Percentiles rank a stretch among this genome's conserved stretches.
phyloP scores from a whole-genome alignment of 768 basidiomycete species.

The Lactarius tabidus region DNA sequence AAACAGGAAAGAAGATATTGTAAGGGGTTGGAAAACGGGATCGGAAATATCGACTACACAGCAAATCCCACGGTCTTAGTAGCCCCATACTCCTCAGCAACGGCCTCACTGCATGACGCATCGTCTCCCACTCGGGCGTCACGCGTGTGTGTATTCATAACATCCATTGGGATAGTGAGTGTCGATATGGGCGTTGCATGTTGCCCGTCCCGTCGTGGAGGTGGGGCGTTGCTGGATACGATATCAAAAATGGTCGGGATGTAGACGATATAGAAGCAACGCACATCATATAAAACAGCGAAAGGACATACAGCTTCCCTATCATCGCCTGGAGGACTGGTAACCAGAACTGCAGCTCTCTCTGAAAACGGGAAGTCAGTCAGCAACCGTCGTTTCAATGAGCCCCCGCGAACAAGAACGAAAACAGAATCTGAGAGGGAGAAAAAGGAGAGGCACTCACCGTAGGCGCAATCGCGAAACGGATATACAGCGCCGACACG shows the following conservation, averaged over 20 bases:
- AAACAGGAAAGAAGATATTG: background rate
- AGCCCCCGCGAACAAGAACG: background rate
- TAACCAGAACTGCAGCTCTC: background rate
- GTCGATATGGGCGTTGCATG: background rate
- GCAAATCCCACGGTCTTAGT: background rate
- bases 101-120: background rate
- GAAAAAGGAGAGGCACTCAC: background rate
- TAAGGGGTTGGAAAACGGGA: background rate
- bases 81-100: too few species aligned
- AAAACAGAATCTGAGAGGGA: background rate
- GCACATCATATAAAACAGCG: slow-evolving; percentile 14
- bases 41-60: background rate
- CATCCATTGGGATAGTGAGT: slow-evolving; percentile 7
- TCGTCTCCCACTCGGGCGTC: background rate
- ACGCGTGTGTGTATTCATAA: background rate
- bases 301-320: slow-evolving; percentile 21
- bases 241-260: background rate
- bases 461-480: background rate
- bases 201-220: background rate
- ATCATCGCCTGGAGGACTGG: background rate
- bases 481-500: background rate
- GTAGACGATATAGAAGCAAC: background rate
- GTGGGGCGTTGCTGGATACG: background rate
- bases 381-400: background rate
- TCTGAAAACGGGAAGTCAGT: background rate